Percentiles rank a stretch among this genome's conserved stretches.
phyloP scores from a whole-genome alignment of 2,329 filamentous ascomycete genomes.

The Phaeosphaeria sp. region DNA sequence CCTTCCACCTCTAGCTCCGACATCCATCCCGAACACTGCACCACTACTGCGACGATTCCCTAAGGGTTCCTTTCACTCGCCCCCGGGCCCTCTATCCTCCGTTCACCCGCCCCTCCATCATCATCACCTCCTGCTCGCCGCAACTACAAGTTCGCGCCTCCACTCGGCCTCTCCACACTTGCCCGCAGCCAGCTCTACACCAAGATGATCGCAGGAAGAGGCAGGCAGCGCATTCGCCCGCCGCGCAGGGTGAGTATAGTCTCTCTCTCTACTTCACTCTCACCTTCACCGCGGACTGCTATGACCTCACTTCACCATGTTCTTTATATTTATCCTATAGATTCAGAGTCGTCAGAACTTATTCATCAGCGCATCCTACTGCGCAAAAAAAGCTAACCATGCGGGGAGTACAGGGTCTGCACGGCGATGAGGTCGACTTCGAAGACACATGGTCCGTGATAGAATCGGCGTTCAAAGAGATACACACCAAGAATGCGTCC shows the following conservation, averaged over 20 bases:
- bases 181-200: conserved; percentile 1
- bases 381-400: conserved; percentile 16
- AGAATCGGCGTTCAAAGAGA: conserved; percentile 78
- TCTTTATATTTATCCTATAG: background rate
- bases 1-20: background rate
- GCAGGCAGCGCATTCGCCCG: conserved; percentile 69
- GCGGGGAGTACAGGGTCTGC: conserved; percentile 58
- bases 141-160: background rate
- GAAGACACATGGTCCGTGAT: conserved; percentile 84
- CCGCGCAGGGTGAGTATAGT: conserved; percentile 68
- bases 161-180: background rate
- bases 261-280: background rate
- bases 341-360: background rate
- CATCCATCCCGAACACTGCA: background rate
- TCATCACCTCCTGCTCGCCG: background rate
- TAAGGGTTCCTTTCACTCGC: background rate
- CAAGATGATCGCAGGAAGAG: conserved; percentile 60
- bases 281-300: conserved; percentile 5
- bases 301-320: background rate
- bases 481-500: conserved; percentile 91
- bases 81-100: background rate
- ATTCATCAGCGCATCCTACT: background rate
- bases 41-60: background rate
- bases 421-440: conserved; percentile 75
- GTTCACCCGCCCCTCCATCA: background rate